Evolutionary conservation across 768 basidiomycete genomes (phyloP), one percentile per base, ranked within the genome.

Genomic region (Trichaptum fuscoviolaceum): DNA sequence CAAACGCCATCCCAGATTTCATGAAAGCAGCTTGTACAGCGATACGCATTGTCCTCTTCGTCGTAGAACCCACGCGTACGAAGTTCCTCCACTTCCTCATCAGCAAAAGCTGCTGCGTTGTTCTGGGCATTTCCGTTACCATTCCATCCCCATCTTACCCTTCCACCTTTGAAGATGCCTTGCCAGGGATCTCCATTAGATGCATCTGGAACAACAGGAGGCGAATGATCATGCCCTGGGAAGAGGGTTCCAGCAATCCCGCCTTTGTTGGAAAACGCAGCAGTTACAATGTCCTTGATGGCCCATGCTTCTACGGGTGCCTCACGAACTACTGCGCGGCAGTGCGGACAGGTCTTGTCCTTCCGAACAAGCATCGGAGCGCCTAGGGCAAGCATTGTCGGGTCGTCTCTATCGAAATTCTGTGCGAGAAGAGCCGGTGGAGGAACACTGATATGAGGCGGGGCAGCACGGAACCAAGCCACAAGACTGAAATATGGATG

Each of bases 1-100:
- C 92, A 94, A 24, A 81, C 73, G 1, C 89, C 89, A 67, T 81
- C 85, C 84, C 83, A 86, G 67, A 94, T 89, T 76, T 94, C 92
- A 71, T 93, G 86, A 81, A 87, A 83, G 69, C 91, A 93, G 58
- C 87, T 87, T 18, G 86, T 71, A 73, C 92, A 94, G 20, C 92
- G 83, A 71, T 86, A 88, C 0, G 87, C 89, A 12, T 87, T 90
- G 67, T 93, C 92, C 69, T 92, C 90, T 9, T 78, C 80, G 71
- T 93, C 92, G 35, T 83, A 83, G 8, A 61, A 61, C 15, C 76
- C 70, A 72, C 71, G 70, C 71, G 73, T 17, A 65, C 68, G 65
- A 74, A 71, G 65, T 70, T 63, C 71, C 57, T 66, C 68, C 64
- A 66, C 72, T 62, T 69, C 71, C 36, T 67, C 71, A 10, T 70